Evolutionary conservation across 176 grass and related monocot species (phyloP).

Genomic region (Leersia perrieri): DNA sequence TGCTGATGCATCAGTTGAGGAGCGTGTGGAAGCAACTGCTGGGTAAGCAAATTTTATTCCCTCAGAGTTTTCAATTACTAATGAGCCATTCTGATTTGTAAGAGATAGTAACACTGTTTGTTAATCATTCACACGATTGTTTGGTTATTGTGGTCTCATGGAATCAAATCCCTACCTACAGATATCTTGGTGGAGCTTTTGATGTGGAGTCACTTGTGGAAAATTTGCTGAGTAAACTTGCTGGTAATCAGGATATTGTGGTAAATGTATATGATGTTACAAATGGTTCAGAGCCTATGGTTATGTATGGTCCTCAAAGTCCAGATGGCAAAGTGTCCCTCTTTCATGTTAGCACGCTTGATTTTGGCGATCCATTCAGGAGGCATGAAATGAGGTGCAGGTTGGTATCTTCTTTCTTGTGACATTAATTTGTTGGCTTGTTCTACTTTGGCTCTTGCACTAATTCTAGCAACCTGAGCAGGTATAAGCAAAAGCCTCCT

Average conservation of each 20-base stretch:
- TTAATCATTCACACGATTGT: background rate
- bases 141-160: conserved; percentile 5
- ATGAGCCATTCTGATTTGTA: background rate
- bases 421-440: conserved; percentile 19
- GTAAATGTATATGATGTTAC: conserved; percentile 96
- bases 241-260: conserved; percentile 91
- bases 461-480: conserved; percentile 42
- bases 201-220: conserved; percentile 95
- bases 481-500: conserved; percentile 74
- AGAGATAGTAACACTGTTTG: background rate
- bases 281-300: conserved; percentile 72
- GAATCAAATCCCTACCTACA: conserved; percentile 34
- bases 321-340: conserved; percentile 40
- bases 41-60: conserved; percentile 45
- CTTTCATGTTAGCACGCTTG: conserved; percentile 76
- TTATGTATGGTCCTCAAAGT: conserved; percentile 76
- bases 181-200: conserved; percentile 95
- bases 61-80: background rate
- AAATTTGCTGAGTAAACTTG: conserved; percentile 85
- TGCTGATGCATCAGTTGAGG: conserved; percentile 65
- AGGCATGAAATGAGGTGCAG: conserved; percentile 96
- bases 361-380: conserved; percentile 96
- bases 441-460: conserved; percentile 15
- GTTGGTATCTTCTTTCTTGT: conserved; percentile 35
- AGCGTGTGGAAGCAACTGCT: conserved; percentile 80